Evolutionary conservation across 371 early-diverging fungal genomes (phyloP), one percentile per base, ranked within the genome.

Genomic region (Thermomucor indicae-seudaticae): DNA sequence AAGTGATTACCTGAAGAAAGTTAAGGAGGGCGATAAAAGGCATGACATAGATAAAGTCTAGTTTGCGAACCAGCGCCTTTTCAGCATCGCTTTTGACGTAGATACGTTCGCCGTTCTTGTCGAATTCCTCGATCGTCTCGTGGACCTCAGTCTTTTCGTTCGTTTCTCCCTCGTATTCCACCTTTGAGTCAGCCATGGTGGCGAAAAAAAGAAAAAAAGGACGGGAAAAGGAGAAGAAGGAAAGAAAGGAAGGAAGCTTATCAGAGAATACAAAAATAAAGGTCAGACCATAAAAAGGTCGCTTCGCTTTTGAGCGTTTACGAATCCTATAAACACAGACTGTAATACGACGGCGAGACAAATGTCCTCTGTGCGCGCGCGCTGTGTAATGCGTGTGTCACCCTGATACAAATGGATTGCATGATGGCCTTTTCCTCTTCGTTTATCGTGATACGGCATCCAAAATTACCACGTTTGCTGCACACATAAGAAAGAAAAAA

Each of bases 21-120:
- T 60, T 60, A 32, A 64, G 49, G 24, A 64, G 28, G n/a, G 60
- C 56, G 28, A 64, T 39, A 39, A 51, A 60, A 28, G 64, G 64
- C 64, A 64, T 64, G 27, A 64, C 64, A 46, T 56, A 60, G 17
- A 64, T 29, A 30, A 39, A 64, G 43, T 64, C 64, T 23, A 64
- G 23, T 28, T 57, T 55, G 27, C 64, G 57, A 3, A 64, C 60
- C 14, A 57, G 43, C 6, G 8, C 28, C 25, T 40, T 55, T 31
- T 70, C 67, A 6, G 43, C 49, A 0, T 24, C 39, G 31, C 43
- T 37, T 22, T 53, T 46, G 25, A 43, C 44, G 42, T 60, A 58
- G 32, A 55, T 43, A 17, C 40, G 50, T 2, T 63, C 57, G 31
- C 70, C 70, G 5, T 55, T 48, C 7, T 32, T 55, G 52, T 70